phyloP scores from a whole-genome alignment of 345 rosid species.

The Salix dunnii region DNA sequence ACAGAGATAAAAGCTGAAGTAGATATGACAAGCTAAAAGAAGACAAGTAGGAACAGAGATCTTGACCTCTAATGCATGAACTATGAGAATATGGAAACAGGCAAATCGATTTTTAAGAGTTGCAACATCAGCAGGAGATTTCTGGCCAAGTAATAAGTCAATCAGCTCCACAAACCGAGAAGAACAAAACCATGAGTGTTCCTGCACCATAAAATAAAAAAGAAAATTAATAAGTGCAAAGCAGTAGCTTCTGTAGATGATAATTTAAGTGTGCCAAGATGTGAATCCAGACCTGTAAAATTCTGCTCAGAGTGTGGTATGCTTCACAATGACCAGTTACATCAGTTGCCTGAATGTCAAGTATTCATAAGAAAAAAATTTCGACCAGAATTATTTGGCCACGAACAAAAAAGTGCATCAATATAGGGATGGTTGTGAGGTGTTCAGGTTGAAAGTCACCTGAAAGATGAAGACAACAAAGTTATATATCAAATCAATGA shows the following conservation, averaged over 20 bases:
- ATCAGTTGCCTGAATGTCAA: slow-evolving; percentile 45
- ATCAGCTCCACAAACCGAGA: slow-evolving; percentile 61
- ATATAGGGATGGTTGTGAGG: neutral
- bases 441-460: slow-evolving; percentile 34
- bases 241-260: neutral
- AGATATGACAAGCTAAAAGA: too few species aligned
- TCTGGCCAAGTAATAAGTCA: slow-evolving; percentile 58
- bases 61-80: slow-evolving; percentile 65
- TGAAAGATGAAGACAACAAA: slow-evolving; percentile 54
- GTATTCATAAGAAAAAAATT: slow-evolving; percentile 10
- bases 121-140: slow-evolving; percentile 46
- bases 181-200: slow-evolving; percentile 69
- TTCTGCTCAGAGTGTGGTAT: slow-evolving; percentile 58
- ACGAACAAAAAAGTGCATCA: neutral
- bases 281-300: slow-evolving; percentile 54
- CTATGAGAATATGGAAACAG: slow-evolving; percentile 62
- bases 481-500: slow-evolving; percentile 58
- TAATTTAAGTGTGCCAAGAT: slow-evolving; percentile 10
- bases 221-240: slow-evolving; percentile 12
- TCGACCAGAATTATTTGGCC: neutral
- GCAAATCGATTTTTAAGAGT: slow-evolving; percentile 66
- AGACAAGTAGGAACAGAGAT: neutral
- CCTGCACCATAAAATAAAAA: slow-evolving; percentile 46
- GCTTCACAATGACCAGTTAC: slow-evolving; percentile 60
- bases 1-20: neutral